Percentiles rank a stretch among this genome's conserved stretches.
Conservation (phyloP, 2,329 filamentous ascomycete genomes). For the Fusarium sp. region DNA sequence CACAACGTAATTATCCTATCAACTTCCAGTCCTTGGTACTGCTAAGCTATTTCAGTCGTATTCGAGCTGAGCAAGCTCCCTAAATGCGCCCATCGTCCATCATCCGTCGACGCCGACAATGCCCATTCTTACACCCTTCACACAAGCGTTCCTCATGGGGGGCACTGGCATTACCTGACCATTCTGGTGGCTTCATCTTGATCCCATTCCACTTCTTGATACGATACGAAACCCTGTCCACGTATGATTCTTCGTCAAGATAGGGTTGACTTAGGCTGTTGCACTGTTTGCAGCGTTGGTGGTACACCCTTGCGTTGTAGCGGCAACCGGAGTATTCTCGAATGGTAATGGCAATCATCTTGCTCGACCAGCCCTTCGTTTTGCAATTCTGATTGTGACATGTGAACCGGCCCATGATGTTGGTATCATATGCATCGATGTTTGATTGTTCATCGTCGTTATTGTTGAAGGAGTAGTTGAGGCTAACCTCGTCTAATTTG, state of each 20-base stretch:
- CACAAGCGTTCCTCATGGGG: slow-evolving; percentile 46
- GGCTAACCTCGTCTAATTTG: slow-evolving; percentile 19
- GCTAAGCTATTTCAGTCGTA: no score
- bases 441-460: slow-evolving; percentile 19
- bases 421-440: slow-evolving; percentile 39
- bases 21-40: no score
- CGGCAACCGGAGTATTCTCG: slow-evolving; percentile 40
- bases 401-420: slow-evolving; percentile 48
- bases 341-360: slow-evolving; percentile 48
- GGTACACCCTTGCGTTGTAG: slow-evolving; percentile 52
- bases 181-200: slow-evolving; percentile 14
- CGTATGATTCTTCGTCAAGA: slow-evolving; percentile 46
- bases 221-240: slow-evolving; percentile 49
- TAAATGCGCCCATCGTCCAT: no score
- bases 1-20: no score
- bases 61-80: no score
- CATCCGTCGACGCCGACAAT: slow-evolving; percentile 32
- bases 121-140: slow-evolving; percentile 50
- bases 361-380: slow-evolving; percentile 46
- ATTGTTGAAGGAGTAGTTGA: slow-evolving; percentile 40
- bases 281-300: slow-evolving; percentile 50
- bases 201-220: slow-evolving; percentile 51
- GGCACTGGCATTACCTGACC: neutral
- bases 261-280: slow-evolving; percentile 39
- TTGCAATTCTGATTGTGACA: slow-evolving; percentile 45